Percentiles rank a stretch among this genome's conserved stretches.
These are phyloP conservation scores for Vigna hirtella DNA, from an alignment of 306 rosid species.

Conservation along the genomic window DNA sequence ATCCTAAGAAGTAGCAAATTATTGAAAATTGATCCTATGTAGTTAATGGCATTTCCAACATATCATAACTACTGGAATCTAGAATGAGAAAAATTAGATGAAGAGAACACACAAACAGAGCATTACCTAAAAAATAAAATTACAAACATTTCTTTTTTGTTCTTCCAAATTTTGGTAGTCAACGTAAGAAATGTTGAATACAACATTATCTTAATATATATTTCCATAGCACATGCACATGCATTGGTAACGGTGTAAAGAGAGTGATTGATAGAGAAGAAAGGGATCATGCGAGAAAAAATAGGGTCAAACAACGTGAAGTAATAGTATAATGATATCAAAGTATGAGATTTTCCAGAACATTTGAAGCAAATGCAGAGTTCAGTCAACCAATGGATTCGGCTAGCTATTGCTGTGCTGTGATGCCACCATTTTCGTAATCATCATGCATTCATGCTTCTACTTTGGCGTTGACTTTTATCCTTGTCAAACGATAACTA, in stretches of 20 bases:
- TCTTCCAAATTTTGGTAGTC: neutral
- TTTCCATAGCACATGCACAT: neutral
- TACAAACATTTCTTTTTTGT: too few species aligned
- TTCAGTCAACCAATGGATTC: conserved; percentile 21
- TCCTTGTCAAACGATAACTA: neutral
- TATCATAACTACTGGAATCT: too few species aligned
- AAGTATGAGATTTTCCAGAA: conserved; percentile 21
- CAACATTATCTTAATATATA: neutral
- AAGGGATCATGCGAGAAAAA: neutral
- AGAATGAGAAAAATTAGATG: too few species aligned
- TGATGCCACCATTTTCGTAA: conserved; percentile 21
- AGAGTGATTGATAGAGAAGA: neutral
- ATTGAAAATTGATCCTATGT: too few species aligned
- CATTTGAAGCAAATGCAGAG: neutral
- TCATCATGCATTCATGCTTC: neutral
- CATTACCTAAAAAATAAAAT: neutral
- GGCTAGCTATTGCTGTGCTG: conserved; percentile 30
- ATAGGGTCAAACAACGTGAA: conserved; percentile 31
- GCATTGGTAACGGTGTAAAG: too few species aligned
- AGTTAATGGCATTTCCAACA: too few species aligned
- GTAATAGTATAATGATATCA: conserved; percentile 36
- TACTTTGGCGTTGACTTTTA: conserved; percentile 1
- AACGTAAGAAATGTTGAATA: too few species aligned
- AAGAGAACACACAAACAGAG: neutral
- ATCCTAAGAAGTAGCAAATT: too few species aligned